Base-by-base conservation (phyloP, 768 basidiomycete genomes). In the Infundibulicybe gibba region DNA sequence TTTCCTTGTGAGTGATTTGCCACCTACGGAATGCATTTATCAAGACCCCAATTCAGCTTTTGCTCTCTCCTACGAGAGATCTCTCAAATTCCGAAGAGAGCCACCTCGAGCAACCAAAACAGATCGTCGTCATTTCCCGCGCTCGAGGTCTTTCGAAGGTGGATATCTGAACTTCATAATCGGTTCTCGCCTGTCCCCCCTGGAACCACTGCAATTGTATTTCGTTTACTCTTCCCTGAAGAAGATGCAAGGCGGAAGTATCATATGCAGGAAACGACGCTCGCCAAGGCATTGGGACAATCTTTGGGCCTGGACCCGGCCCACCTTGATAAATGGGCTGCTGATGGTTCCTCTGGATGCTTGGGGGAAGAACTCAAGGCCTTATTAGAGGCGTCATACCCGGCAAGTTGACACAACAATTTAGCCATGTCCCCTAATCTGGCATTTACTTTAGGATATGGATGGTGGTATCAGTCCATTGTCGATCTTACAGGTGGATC, bases 211-310 rank as follows among this genome's bases (percentile, higher is more conserved):
- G 69, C 73, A 12, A 74, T 75, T 5, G 64, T 90, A 25, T 83
- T 94, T 55, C 78, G 81, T 6, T 63, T 93, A 4, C 67, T 95
- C n/a, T 94, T 94, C 58, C 92, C 94, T 0, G 84, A 94, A 50
- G 82, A 90, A 47, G 90, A 94, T 49, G 55, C 68, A 1, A 63
- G 75, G 13, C 72, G 94, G 17, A 80, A 81, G 61, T 94, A 85
- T 54, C 79, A 81, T 31, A 69, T 93, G 57, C 80, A 87, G 59
- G 90, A 93, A 66, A 65, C 69, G 12, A 73, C 65, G 31, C 71
- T 94, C 15, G 73, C 76, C 1, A 59, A 65, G 10, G 61, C 72
- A 21, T 68, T 94, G 0, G 70, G 71, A 1, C 67, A 79, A 15
- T 70, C 71, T 37, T 69, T 78, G 48, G 73, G 75, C 40, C 55